phyloP scores from a whole-genome alignment of 2,329 filamentous ascomycete species.

The Colletotrichum sp. region DNA sequence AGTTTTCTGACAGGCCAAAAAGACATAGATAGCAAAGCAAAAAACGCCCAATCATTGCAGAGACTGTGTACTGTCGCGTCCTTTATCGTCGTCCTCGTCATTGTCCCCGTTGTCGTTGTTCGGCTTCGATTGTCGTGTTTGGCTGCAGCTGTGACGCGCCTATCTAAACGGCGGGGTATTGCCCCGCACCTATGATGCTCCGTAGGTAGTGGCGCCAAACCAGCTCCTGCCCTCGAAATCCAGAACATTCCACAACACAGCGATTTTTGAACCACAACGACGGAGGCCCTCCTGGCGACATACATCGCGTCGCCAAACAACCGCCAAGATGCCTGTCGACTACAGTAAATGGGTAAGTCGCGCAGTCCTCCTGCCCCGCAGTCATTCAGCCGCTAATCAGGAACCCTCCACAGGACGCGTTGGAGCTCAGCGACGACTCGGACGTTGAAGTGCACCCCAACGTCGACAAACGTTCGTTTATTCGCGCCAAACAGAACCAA shows the following conservation, averaged over 20 bases:
- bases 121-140: background rate
- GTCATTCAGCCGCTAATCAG: slow-evolving; percentile 2
- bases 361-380: background rate
- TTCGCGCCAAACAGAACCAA: slow-evolving; percentile 96
- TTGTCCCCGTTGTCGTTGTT: background rate
- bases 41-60: background rate
- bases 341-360: slow-evolving; percentile 72
- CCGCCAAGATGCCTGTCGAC: slow-evolving; percentile 53
- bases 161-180: slow-evolving; percentile 6
- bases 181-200: slow-evolving; percentile 18
- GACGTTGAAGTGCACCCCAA: slow-evolving; percentile 99
- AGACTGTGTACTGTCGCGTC: background rate
- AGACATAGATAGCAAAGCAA: too few species aligned
- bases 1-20: background rate
- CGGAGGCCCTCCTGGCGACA: background rate
- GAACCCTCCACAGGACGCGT: slow-evolving; percentile 65
- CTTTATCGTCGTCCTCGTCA: background rate
- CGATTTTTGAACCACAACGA: background rate
- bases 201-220: background rate
- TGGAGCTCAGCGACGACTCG: slow-evolving; percentile 97
- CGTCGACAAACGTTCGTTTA: slow-evolving; percentile 98
- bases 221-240: background rate
- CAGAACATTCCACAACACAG: slow-evolving; percentile 22
- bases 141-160: background rate
- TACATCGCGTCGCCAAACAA: slow-evolving; percentile 14